Conservation (phyloP, 352 stramenopile genomes). For the Pythium coloratum region DNA sequence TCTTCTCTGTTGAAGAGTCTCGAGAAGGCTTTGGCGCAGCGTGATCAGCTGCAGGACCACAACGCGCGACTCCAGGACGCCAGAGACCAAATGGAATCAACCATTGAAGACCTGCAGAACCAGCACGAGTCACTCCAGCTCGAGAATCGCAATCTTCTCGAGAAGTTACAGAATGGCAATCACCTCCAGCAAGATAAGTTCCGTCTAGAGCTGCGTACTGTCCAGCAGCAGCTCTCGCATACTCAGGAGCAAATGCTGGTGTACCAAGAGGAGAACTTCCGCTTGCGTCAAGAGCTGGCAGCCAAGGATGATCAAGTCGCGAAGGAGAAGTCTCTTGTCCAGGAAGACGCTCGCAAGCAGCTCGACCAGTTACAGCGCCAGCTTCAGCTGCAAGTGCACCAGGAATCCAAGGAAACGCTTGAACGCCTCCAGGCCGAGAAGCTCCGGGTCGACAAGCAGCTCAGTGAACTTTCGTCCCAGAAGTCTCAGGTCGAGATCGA, state of each 20-base stretch:
- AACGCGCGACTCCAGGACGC: conserved; percentile 51
- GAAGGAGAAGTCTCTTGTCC: conserved; percentile 54
- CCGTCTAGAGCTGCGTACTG: conserved; percentile 52
- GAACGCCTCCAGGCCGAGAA: conserved; percentile 49
- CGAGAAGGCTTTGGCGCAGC: conserved; percentile 69
- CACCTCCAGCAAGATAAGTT: conserved; percentile 76
- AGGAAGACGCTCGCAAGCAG: conserved; percentile 64
- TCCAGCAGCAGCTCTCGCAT: conserved; percentile 64
- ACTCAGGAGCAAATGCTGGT: conserved; percentile 71
- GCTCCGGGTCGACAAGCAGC: conserved; percentile 40
- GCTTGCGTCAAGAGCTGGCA: conserved; percentile 48
- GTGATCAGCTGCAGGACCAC: conserved; percentile 61
- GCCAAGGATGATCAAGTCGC: conserved; percentile 58
- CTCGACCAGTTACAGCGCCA: conserved; percentile 56
- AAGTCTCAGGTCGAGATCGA: conserved; percentile 59
- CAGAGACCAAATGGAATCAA: conserved; percentile 52
- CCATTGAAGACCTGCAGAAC: conserved; percentile 55
- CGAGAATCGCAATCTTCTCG: conserved; percentile 66
- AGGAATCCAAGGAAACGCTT: conserved; percentile 53
- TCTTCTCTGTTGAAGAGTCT: conserved; percentile 66
- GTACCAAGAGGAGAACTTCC: conserved; percentile 72
- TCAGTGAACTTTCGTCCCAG: conserved; percentile 40
- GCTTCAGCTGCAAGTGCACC: conserved; percentile 54
- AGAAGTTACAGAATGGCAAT: conserved; percentile 68
- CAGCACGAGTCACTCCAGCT: conserved; percentile 63